phyloP scores from a whole-genome alignment of 495 filamentous ascomycete genomes.

The Tetracladium marchalianum region DNA sequence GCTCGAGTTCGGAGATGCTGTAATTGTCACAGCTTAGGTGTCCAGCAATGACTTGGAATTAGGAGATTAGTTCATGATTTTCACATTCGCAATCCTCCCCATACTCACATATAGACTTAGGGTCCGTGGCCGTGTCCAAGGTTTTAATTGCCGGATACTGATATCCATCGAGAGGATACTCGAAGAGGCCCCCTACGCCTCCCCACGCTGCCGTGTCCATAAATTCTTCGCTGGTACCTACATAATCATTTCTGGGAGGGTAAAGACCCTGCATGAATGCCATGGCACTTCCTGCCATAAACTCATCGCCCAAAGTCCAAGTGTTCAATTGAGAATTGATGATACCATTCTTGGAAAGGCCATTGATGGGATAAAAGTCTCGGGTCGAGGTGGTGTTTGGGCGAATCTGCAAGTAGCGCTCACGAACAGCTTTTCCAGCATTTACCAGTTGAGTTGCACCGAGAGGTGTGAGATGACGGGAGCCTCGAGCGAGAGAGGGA shows the following conservation, averaged over 20 bases:
- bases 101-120: too few relatives aligned
- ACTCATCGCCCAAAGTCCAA: conserved; percentile 35
- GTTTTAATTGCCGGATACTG: conserved; percentile 53
- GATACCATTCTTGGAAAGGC: conserved; percentile 30
- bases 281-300: conserved; percentile 45
- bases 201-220: conserved; percentile 27
- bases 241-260: conserved; percentile 34
- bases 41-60: conserved; percentile 32
- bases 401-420: conserved; percentile 33
- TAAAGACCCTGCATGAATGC: conserved; percentile 66
- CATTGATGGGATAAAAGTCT: conserved; percentile 9
- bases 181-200: conserved; percentile 35
- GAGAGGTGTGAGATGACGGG: conserved; percentile 40
- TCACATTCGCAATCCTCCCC: too few relatives aligned
- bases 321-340: conserved; percentile 37
- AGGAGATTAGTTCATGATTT: neutral
- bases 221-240: conserved; percentile 21
- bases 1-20: conserved; percentile 26
- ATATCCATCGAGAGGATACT: conserved; percentile 48
- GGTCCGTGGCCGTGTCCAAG: conserved; percentile 12
- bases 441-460: conserved; percentile 47
- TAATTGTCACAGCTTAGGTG: conserved; percentile 39
- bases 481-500: conserved; percentile 27
- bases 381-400: conserved; percentile 3
- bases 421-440: conserved; percentile 42